Evolutionary conservation across 495 filamentous ascomycete genomes (phyloP).

Genomic region (Neohortaea acidophila): DNA sequence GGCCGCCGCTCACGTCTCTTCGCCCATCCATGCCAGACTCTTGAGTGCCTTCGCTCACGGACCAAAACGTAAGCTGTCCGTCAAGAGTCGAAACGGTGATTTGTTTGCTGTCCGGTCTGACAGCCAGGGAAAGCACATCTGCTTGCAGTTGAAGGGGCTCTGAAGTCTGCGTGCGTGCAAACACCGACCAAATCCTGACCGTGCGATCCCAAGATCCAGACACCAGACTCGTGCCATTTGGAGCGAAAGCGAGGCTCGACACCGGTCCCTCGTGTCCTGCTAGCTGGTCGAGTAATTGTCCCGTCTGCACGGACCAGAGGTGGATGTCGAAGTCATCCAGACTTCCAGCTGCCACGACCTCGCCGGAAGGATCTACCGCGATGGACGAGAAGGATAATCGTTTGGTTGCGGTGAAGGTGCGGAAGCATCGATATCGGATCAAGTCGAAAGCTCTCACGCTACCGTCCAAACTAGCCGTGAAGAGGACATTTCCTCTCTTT

Average conservation of each 20-base stretch:
- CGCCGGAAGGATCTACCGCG: conserved; percentile 90
- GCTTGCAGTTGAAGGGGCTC: conserved; percentile 83
- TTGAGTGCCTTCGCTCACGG: conserved; percentile 71
- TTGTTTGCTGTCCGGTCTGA: conserved; percentile 81
- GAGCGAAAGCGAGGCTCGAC: conserved; percentile 70
- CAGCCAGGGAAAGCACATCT: conserved; percentile 73
- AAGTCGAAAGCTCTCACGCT: conserved; percentile 93
- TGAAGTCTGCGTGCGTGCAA: conserved; percentile 80
- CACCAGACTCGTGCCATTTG: conserved; percentile 64
- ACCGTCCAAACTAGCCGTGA: conserved; percentile 86
- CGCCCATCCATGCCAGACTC: conserved; percentile 68
- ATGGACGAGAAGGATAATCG: conserved; percentile 82
- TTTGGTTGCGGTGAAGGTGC: conserved; percentile 87
- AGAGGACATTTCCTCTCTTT: conserved; percentile 84
- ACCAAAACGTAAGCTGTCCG: conserved; percentile 92
- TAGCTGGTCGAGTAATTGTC: conserved; percentile 80
- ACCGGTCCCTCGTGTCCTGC: conserved; percentile 90
- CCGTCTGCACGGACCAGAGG: conserved; percentile 96
- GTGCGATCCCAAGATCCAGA: conserved; percentile 94
- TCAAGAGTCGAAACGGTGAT: conserved; percentile 84
- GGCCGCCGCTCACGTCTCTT: conserved; percentile 82
- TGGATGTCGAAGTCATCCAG: conserved; percentile 93
- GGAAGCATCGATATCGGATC: conserved; percentile 89
- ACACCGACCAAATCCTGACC: conserved; percentile 88
- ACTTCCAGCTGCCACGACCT: conserved; percentile 88